Conservation (phyloP, 208 protist genomes). For the Wallacemonas sp. region DNA sequence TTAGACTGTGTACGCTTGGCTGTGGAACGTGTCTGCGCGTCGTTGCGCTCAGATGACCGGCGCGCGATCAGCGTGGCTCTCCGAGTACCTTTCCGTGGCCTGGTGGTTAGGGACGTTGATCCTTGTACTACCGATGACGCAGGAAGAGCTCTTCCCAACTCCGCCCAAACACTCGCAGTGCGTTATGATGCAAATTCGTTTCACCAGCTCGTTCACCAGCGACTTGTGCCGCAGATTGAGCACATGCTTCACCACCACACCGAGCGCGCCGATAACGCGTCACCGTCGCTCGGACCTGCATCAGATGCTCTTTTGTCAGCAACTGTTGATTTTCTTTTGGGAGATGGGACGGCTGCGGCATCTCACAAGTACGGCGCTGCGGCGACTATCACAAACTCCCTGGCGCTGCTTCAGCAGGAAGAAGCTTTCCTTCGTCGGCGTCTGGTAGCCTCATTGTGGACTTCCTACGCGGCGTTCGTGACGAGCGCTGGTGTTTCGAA, state of each 20-base stretch:
- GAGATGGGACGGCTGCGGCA: too few species aligned
- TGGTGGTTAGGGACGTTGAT: neutral
- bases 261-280: neutral
- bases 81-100: neutral
- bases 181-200: neutral
- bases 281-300: neutral
- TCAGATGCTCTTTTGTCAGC: too few species aligned
- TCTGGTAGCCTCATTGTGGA: neutral
- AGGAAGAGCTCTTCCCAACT: too few species aligned
- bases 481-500: neutral
- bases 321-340: too few species aligned
- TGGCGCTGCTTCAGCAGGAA: neutral
- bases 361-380: too few species aligned
- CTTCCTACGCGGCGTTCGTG: neutral
- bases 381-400: neutral
- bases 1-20: neutral
- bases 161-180: neutral
- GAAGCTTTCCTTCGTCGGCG: conserved; percentile 6
- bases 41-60: neutral
- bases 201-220: neutral
- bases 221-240: neutral
- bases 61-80: neutral
- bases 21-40: neutral
- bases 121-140: neutral
- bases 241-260: neutral